These are phyloP conservation scores for Brassica cretica DNA, from an alignment of 345 rosid genomes.

Conservation along the genomic window DNA sequence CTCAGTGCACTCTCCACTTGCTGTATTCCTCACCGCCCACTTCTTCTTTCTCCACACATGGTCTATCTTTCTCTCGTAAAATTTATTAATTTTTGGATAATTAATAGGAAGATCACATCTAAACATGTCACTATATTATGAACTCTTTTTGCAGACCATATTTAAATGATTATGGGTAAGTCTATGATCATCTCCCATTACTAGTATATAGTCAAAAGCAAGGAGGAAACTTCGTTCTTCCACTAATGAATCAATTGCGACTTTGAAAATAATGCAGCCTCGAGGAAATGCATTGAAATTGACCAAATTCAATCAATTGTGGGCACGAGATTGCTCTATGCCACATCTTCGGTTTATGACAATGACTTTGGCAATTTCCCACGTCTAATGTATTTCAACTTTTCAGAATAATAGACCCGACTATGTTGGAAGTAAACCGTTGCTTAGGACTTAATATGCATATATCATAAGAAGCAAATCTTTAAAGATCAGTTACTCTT, in stretches of 20 bases:
- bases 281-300: conserved; percentile 19
- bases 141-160: background rate
- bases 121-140: conserved; percentile 7
- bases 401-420: conserved; percentile 1
- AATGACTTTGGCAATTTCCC: conserved; percentile 33
- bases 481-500: conserved; percentile 23
- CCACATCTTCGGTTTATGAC: conserved; percentile 29
- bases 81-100: conserved; percentile 8
- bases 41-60: conserved; percentile 34
- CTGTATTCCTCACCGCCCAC: conserved; percentile 36
- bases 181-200: conserved; percentile 15
- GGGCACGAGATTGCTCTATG: conserved; percentile 32
- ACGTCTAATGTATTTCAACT: background rate
- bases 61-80: background rate
- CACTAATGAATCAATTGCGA: conserved; percentile 13
- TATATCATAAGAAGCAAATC: conserved; percentile 33
- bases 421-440: conserved; percentile 18
- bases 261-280: conserved; percentile 19
- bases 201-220: conserved; percentile 18
- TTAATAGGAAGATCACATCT: conserved; percentile 30
- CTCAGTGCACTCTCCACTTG: conserved; percentile 41
- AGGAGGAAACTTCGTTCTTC: conserved; percentile 31
- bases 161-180: background rate
- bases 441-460: background rate
- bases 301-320: conserved; percentile 30